phyloP scores from a whole-genome alignment of 441 rosid genomes.

The Hura crepitans region DNA sequence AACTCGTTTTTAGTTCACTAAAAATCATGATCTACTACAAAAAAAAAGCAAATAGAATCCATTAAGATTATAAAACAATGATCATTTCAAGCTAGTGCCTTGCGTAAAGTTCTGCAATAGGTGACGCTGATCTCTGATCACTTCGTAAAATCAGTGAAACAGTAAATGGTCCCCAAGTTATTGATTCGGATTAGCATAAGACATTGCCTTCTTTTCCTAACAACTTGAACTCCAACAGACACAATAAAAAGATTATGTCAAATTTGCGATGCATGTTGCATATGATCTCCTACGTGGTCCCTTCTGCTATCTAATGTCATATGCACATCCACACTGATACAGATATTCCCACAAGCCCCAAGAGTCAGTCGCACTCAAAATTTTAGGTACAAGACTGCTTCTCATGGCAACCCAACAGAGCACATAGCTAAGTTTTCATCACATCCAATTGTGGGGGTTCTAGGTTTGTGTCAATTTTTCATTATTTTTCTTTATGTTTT shows the following conservation, averaged over 20 bases:
- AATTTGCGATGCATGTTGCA: background rate
- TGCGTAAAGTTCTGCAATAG: background rate
- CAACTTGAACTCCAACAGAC: background rate
- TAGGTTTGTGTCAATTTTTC: background rate
- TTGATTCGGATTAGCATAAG: background rate
- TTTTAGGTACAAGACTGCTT: background rate
- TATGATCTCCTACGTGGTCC: constrained; percentile 9
- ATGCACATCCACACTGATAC: constrained; percentile 1
- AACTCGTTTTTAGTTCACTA: background rate
- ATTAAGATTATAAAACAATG: background rate
- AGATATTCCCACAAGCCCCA: constrained; percentile 10
- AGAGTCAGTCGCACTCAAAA: background rate
- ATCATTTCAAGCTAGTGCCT: background rate
- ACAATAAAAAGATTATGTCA: background rate
- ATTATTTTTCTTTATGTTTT: background rate
- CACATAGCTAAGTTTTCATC: background rate
- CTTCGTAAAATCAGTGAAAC: background rate
- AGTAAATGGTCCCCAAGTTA: constrained; percentile 2
- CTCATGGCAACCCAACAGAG: constrained; percentile 2
- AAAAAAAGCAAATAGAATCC: background rate
- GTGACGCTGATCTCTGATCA: background rate
- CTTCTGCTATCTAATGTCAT: background rate
- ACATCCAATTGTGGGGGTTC: background rate
- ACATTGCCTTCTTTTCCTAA: background rate
- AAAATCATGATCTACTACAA: background rate